phyloP scores from a whole-genome alignment of 306 rosid genomes.

The Canavalia gladiata region DNA sequence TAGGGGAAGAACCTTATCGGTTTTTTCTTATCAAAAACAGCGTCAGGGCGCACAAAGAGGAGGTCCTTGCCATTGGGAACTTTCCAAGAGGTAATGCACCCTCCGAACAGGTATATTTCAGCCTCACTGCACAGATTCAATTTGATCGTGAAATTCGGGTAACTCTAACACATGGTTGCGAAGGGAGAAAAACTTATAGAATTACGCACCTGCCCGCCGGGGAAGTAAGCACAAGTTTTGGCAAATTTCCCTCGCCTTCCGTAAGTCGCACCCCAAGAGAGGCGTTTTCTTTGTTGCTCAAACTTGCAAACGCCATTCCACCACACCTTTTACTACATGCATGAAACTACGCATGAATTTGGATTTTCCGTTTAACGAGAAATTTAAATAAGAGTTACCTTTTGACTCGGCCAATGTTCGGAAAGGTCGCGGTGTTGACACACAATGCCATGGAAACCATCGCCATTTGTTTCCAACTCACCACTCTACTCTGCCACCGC shows the following conservation, averaged over 20 bases:
- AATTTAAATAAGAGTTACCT: slow-evolving; percentile 48
- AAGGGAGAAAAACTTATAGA: not conserved
- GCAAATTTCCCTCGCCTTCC: slow-evolving; percentile 88
- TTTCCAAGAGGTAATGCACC: slow-evolving; percentile 90
- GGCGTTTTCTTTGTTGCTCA: slow-evolving; percentile 54
- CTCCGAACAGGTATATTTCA: slow-evolving; percentile 86
- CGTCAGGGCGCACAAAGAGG: slow-evolving; percentile 94
- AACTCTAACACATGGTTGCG: not conserved
- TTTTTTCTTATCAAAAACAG: slow-evolving; percentile 84
- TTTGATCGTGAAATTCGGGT: not conserved
- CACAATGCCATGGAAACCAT: slow-evolving; percentile 59
- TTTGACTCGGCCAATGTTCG: slow-evolving; percentile 55
- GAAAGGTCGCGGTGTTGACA: slow-evolving; percentile 56
- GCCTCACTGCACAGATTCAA: slow-evolving; percentile 72
- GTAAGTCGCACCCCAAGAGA: slow-evolving; percentile 66
- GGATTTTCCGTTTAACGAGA: not conserved
- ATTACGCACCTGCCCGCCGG: slow-evolving; percentile 73
- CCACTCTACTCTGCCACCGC: not conserved
- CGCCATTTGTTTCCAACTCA: slow-evolving; percentile 54
- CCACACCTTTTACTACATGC: slow-evolving; percentile 42
- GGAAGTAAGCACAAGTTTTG: slow-evolving; percentile 83
- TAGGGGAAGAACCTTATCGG: slow-evolving; percentile 78
- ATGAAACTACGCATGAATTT: not conserved
- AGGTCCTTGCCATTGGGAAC: slow-evolving; percentile 81
- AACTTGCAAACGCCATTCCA: slow-evolving; percentile 72